Conservation (phyloP, 108 stramenopile genomes). For the Phaeodactylum tricornutum region DNA sequence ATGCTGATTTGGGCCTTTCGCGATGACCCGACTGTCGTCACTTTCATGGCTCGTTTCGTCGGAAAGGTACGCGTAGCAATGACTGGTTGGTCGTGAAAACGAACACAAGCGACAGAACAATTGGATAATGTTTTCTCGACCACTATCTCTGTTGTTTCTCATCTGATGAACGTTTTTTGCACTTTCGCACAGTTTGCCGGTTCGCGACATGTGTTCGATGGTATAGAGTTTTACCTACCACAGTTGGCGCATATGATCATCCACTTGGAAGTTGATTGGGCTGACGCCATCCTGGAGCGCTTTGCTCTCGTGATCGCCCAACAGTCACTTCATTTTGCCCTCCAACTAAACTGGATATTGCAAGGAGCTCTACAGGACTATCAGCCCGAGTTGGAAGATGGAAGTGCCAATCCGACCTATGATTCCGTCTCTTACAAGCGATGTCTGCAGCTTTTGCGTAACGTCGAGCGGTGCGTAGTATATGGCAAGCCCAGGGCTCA, state of each 20-base stretch:
- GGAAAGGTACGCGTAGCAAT: slow-evolving; percentile 49
- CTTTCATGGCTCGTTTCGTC: slow-evolving; percentile 90
- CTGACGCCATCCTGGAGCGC: slow-evolving; percentile 87
- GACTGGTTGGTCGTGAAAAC: no score
- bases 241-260: slow-evolving; percentile 99
- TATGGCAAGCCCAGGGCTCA: slow-evolving; percentile 67
- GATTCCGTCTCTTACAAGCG: slow-evolving; percentile 83
- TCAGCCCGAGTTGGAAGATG: slow-evolving; percentile 88
- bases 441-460: slow-evolving; percentile 89
- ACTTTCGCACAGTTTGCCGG: slow-evolving; percentile 66
- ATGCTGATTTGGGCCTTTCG: slow-evolving; percentile 95
- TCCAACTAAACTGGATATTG: slow-evolving; percentile 97
- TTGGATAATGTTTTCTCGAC: no score
- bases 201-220: slow-evolving; percentile 92
- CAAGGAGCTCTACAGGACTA: slow-evolving; percentile 97
- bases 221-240: slow-evolving; percentile 98
- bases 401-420: slow-evolving; percentile 70
- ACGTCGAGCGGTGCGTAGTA: slow-evolving; percentile 91
- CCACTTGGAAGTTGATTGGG: slow-evolving; percentile 95
- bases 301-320: slow-evolving; percentile 94
- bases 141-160: no score
- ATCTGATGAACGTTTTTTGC: neutral
- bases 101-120: no score
- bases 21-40: slow-evolving; percentile 82
- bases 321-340: slow-evolving; percentile 93